Conservation (phyloP, 805 yeast species). For the Candida ponderosae region DNA sequence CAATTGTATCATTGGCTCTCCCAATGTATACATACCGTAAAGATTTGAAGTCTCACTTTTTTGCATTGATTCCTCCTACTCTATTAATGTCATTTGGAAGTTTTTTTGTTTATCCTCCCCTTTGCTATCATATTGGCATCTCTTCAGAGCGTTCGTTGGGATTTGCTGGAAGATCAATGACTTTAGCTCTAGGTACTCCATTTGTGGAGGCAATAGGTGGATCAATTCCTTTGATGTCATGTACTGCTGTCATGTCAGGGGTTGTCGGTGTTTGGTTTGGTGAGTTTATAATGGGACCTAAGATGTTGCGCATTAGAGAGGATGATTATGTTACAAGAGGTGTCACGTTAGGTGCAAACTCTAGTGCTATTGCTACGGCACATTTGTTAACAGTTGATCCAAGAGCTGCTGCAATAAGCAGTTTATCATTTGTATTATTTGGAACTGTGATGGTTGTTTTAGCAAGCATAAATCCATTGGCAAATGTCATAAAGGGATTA, state of each 20-base stretch:
- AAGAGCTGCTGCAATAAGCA: slow-evolving; percentile 73
- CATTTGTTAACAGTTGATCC: slow-evolving; percentile 63
- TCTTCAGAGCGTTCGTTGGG: slow-evolving; percentile 56
- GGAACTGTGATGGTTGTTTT: slow-evolving; percentile 69
- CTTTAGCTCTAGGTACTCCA: slow-evolving; percentile 75
- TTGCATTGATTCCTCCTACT: slow-evolving; percentile 53
- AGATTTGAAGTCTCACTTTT: slow-evolving; percentile 53
- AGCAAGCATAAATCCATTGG: slow-evolving; percentile 51
- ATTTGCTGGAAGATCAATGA: slow-evolving; percentile 71
- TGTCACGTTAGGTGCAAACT: slow-evolving; percentile 65
- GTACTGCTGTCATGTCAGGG: slow-evolving; percentile 70
- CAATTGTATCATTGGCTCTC: slow-evolving; percentile 66
- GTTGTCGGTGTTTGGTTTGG: slow-evolving; percentile 66
- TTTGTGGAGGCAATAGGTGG: slow-evolving; percentile 61
- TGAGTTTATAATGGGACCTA: slow-evolving; percentile 33
- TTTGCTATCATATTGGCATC: slow-evolving; percentile 60
- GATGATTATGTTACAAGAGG: slow-evolving; percentile 73
- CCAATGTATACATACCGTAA: slow-evolving; percentile 71
- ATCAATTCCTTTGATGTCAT: slow-evolving; percentile 65
- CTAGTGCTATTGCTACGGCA: slow-evolving; percentile 82
- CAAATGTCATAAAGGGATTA: slow-evolving; percentile 35
- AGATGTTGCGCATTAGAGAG: slow-evolving; percentile 39
- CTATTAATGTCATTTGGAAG: slow-evolving; percentile 45
- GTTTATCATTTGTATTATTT: slow-evolving; percentile 60
- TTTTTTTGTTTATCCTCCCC: slow-evolving; percentile 63